Evolutionary conservation across 169 alveolate genomes (phyloP).

Genomic region (Plasmodium blacklocki): DNA sequence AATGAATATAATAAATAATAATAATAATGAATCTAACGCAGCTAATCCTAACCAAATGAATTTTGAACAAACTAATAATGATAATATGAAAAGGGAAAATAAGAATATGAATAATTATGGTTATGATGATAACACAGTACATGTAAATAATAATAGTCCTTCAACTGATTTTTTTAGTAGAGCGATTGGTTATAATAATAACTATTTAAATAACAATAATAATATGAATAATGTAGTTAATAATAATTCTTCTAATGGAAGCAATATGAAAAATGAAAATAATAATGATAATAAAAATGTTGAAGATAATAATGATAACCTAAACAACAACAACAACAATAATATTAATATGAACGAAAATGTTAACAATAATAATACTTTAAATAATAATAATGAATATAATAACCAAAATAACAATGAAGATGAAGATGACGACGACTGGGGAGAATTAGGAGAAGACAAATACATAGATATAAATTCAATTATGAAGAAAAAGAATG

Average conservation of each 20-base stretch:
- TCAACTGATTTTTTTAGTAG: constrained; percentile 19
- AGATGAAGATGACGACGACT: constrained; percentile 62
- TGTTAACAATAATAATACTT: not conserved
- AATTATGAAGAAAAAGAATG: constrained; percentile 52
- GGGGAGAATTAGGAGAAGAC: constrained; percentile 76
- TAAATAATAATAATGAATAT: constrained; percentile 6
- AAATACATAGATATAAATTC: constrained; percentile 65
- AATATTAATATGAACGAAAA: not conserved
- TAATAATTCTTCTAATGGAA: not conserved
- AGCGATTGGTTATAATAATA: constrained; percentile 1
- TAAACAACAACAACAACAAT: not conserved
- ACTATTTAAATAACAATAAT: constrained; percentile 4
- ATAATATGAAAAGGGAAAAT: constrained; percentile 44
- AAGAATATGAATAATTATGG: constrained; percentile 15
- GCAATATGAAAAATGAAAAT: not conserved
- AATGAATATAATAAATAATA: constrained; percentile 9
- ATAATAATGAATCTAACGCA: constrained; percentile 5
- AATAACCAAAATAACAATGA: constrained; percentile 14
- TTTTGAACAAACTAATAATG: constrained; percentile 7
- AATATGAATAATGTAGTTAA: not conserved
- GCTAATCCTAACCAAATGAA: constrained; percentile 12
- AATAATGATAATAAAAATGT: not conserved
- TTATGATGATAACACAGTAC: constrained; percentile 4
- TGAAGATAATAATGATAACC: not conserved
- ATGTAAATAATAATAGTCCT: constrained; percentile 26